A percentile compares a stretch with the other conserved stretches of the same genome.
Evolutionary conservation across 257 asterid genomes (phyloP).

Genomic region (Verbascum thapsus): DNA sequence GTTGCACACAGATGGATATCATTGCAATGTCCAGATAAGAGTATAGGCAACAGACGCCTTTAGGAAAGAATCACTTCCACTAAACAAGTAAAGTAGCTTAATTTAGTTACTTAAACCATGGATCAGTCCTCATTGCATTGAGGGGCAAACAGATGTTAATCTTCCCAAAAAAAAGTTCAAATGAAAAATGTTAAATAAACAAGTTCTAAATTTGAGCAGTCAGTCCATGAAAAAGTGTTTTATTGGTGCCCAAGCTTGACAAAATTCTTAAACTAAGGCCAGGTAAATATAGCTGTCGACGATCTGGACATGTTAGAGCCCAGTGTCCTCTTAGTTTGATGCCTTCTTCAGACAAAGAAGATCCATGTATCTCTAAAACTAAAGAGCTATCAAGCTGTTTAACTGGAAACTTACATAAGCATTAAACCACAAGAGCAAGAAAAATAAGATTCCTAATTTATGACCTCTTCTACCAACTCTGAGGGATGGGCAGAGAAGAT

Average conservation of each 20-base stretch:
- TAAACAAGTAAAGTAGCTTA: too few species aligned
- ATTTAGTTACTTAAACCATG: too few species aligned
- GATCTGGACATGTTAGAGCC: constrained; percentile 6
- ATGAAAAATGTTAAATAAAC: not conserved
- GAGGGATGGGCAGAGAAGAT: not conserved
- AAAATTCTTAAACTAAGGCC: constrained; percentile 14
- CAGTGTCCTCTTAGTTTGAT: not conserved
- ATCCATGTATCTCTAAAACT: not conserved
- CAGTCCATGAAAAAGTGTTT: constrained; percentile 8
- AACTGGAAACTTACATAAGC: not conserved
- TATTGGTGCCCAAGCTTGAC: constrained; percentile 15
- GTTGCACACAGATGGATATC: too few species aligned
- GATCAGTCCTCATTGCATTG: not conserved
- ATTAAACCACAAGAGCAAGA: not conserved
- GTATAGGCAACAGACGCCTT: too few species aligned
- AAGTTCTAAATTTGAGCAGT: not conserved
- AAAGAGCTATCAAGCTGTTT: constrained; percentile 2
- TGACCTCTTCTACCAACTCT: not conserved
- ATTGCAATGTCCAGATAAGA: too few species aligned
- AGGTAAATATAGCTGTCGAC: not conserved
- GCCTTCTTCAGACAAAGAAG: constrained; percentile 15
- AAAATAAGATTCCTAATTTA: not conserved
- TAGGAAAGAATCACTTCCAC: too few species aligned
- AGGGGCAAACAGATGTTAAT: not conserved
- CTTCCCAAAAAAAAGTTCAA: not conserved